Percentiles rank a stretch among this genome's conserved stretches.
These are phyloP conservation scores for Citrullus amarus DNA, from an alignment of 306 rosid genomes.

Conservation along the genomic window DNA sequence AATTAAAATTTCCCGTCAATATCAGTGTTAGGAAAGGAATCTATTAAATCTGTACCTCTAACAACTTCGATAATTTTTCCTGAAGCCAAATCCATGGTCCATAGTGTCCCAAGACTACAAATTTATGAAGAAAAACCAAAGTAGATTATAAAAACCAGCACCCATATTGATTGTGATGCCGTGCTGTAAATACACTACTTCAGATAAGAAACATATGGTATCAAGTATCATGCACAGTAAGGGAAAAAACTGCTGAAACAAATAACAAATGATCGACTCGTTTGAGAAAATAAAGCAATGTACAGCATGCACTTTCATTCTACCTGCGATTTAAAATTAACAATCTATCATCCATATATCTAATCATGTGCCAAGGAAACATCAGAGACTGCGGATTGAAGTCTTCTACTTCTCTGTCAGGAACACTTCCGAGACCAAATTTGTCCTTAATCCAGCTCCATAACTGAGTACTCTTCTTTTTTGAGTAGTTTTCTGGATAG, in stretches of 20 bases:
- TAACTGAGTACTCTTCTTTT: conserved; percentile 26
- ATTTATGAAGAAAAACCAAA: conserved; percentile 5
- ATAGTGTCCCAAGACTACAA: conserved; percentile 56
- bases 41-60: conserved; percentile 34
- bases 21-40: neutral
- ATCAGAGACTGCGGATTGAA: conserved; percentile 33
- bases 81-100: conserved; percentile 60
- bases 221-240: neutral
- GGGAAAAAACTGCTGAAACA: neutral
- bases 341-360: conserved; percentile 43
- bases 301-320: neutral
- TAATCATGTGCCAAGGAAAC: conserved; percentile 89
- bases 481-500: conserved; percentile 33
- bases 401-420: conserved; percentile 34
- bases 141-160: neutral
- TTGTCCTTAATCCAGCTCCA: conserved; percentile 58
- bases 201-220: neutral
- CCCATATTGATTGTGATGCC: neutral
- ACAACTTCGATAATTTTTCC: conserved; percentile 38
- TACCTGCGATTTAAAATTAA: conserved; percentile 61
- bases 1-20: neutral
- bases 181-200: neutral
- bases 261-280: neutral
- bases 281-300: neutral
- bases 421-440: conserved; percentile 45